phyloP scores from a whole-genome alignment of 78 protist genomes.

The Isochrysis galbana region DNA sequence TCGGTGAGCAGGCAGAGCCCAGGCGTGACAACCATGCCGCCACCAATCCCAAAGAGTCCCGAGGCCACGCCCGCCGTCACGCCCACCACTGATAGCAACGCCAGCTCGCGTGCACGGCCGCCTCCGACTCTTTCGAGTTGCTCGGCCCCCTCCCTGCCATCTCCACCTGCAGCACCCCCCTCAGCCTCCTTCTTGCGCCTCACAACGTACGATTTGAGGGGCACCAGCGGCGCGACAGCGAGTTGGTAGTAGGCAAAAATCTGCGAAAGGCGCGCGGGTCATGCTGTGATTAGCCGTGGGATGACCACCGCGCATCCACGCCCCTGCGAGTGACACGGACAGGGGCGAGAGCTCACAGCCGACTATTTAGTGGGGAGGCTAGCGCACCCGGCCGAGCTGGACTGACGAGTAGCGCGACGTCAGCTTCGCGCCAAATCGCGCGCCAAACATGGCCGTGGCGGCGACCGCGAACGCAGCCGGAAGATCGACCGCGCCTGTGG shows the following conservation, averaged over 20 bases:
- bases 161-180: neutral
- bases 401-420: neutral
- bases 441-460: constrained; percentile 13
- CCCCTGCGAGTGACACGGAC: too few species aligned
- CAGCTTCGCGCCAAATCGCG: constrained; percentile 10
- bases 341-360: too few species aligned
- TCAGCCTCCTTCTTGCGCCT: neutral
- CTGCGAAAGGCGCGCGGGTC: too few species aligned
- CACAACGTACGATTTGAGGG: neutral
- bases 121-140: neutral
- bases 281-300: too few species aligned
- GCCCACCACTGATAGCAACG: neutral
- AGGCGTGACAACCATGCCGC: constrained; percentile 37
- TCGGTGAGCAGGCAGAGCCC: constrained; percentile 35
- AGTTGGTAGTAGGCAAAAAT: constrained; percentile 17
- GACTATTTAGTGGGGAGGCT: too few species aligned
- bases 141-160: neutral
- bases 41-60: constrained; percentile 44
- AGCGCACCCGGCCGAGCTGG: neutral
- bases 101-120: neutral
- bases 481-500: constrained; percentile 7
- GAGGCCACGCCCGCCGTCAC: neutral
- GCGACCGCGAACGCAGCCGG: constrained; percentile 12
- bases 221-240: constrained; percentile 40
- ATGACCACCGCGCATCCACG: too few species aligned